These are phyloP conservation scores for Batrachochytrium dendrobatidis DNA, from an alignment of 371 early-diverging fungal genomes.

Conservation along the genomic window DNA sequence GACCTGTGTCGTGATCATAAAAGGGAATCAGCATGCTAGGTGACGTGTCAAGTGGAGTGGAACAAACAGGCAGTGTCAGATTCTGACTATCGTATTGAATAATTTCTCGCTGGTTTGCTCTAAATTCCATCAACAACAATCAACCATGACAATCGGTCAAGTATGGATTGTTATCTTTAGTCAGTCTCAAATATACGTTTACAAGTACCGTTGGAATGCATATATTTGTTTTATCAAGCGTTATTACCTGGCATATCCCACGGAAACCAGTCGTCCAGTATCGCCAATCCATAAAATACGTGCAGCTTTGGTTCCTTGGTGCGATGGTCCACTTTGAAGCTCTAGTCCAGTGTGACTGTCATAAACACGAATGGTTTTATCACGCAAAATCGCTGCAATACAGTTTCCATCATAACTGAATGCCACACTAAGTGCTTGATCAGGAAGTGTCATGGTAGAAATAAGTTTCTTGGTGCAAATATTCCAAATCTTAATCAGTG, in stretches of 20 bases:
- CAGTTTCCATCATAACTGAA: slow-evolving; percentile 61
- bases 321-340: slow-evolving; percentile 47
- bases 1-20: slow-evolving; percentile 58
- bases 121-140: slow-evolving; percentile 8
- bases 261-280: slow-evolving; percentile 45
- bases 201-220: neutral
- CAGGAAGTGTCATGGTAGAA: slow-evolving; percentile 15
- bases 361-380: slow-evolving; percentile 58
- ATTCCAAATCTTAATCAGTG: slow-evolving; percentile 23
- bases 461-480: slow-evolving; percentile 7
- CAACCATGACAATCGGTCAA: neutral
- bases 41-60: slow-evolving; percentile 55
- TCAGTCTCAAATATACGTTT: too few relatives aligned
- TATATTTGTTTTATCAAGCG: slow-evolving; percentile 1
- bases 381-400: slow-evolving; percentile 53
- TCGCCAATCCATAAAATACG: slow-evolving; percentile 63
- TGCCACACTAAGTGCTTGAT: slow-evolving; percentile 37
- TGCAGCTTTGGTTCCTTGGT: slow-evolving; percentile 63
- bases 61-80: slow-evolving; percentile 34
- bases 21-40: slow-evolving; percentile 65
- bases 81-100: slow-evolving; percentile 44
- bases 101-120: slow-evolving; percentile 58
- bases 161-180: too few relatives aligned
- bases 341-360: slow-evolving; percentile 53
- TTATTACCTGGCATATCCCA: slow-evolving; percentile 69